These are phyloP conservation scores for Stropharia rugosoannulata DNA, from an alignment of 768 basidiomycete genomes.

Conservation along the genomic window DNA sequence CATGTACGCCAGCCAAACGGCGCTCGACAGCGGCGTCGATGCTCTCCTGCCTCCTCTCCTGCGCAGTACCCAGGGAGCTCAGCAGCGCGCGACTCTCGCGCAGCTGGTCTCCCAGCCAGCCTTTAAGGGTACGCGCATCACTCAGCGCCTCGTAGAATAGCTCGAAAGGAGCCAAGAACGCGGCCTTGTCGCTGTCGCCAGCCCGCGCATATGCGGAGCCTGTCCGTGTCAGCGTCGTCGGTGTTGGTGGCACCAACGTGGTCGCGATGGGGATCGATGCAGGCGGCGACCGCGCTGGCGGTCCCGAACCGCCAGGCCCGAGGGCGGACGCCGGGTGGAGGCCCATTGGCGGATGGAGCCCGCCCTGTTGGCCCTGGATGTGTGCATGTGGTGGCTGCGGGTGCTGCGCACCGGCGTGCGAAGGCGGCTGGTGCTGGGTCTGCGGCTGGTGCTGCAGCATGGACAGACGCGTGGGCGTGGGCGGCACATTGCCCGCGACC, in stretches of 20 bases:
- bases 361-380: not conserved
- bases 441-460: constrained; percentile 18
- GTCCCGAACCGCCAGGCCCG: constrained; percentile 25
- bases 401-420: constrained; percentile 7
- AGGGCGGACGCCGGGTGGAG: not conserved
- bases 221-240: constrained; percentile 61
- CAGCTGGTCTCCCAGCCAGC: constrained; percentile 74
- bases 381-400: not conserved
- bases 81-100: constrained; percentile 59
- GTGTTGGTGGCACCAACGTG: constrained; percentile 66
- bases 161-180: constrained; percentile 83
- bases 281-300: constrained; percentile 48
- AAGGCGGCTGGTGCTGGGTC: constrained; percentile 4
- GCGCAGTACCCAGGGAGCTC: constrained; percentile 52
- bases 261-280: constrained; percentile 69
- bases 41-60: constrained; percentile 59
- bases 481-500: constrained; percentile 63
- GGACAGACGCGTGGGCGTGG: constrained; percentile 69
- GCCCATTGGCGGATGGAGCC: not conserved
- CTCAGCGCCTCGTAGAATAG: constrained; percentile 82
- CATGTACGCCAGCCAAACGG: constrained; percentile 53
- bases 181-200: constrained; percentile 60
- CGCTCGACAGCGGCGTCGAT: constrained; percentile 64
- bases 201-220: constrained; percentile 25
- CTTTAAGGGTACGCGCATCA: constrained; percentile 77